Conservation (phyloP, 768 basidiomycete species). For the Tricholoma sp. region DNA sequence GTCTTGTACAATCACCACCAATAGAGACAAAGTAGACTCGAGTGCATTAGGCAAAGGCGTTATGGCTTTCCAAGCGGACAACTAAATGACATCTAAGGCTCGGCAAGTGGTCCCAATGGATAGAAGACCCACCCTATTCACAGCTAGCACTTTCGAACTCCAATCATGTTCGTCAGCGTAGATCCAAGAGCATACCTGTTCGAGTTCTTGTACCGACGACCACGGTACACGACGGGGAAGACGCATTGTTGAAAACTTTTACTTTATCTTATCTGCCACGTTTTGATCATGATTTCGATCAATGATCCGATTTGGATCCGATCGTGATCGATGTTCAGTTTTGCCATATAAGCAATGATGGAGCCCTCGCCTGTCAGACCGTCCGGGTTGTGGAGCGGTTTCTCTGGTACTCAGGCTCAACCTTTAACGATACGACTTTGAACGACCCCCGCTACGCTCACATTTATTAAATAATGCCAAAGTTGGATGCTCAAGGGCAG, state of each 20-base stretch:
- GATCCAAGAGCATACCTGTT: constrained; percentile 73
- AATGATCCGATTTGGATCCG: constrained; percentile 1
- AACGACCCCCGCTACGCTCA: constrained; percentile 9
- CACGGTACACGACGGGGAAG: constrained; percentile 82
- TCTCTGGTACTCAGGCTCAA: neutral
- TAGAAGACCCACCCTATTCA: constrained; percentile 52
- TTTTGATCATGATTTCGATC: neutral
- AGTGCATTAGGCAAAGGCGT: constrained; percentile 78
- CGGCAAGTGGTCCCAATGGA: neutral
- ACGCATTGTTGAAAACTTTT: constrained; percentile 39
- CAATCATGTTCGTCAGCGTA: constrained; percentile 59
- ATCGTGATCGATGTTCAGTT: constrained; percentile 19
- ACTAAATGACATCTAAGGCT: constrained; percentile 30
- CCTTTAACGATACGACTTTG: constrained; percentile 7
- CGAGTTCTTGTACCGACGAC: constrained; percentile 63
- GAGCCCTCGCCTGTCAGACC: constrained; percentile 6
- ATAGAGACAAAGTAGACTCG: constrained; percentile 62
- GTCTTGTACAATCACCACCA: constrained; percentile 60
- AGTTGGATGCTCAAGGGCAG: constrained; percentile 39
- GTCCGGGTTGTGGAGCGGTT: neutral
- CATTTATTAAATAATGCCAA: constrained; percentile 27
- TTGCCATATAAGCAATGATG: neutral
- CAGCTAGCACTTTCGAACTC: constrained; percentile 50
- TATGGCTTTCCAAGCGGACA: constrained; percentile 76
- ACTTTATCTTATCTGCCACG: constrained; percentile 18